A percentile compares a stretch with the other conserved stretches of the same genome.
Conservation (phyloP, 2,329 filamentous ascomycete genomes). For the Fusarium pseudoanthophilum region DNA sequence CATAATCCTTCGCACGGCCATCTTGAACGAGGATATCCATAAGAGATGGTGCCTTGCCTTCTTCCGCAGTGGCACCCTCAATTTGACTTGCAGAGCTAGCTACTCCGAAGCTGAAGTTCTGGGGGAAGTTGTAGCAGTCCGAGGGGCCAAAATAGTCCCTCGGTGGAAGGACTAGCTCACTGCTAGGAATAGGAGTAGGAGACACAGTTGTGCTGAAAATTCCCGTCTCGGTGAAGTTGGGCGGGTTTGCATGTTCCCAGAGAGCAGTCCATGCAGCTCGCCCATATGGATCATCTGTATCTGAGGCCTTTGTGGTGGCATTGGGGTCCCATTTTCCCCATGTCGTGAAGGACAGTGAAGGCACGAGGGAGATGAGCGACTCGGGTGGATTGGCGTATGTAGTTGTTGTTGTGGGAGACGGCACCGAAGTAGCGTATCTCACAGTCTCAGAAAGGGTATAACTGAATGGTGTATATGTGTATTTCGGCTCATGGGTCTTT, state of each 20-base stretch:
- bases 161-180: conserved; percentile 66
- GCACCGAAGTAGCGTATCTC: conserved; percentile 47
- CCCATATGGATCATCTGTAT: conserved; percentile 47
- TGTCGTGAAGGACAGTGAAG: conserved; percentile 47
- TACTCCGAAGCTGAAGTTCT: conserved; percentile 60
- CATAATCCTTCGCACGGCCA: conserved; percentile 46
- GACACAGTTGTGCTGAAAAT: conserved; percentile 60
- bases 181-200: conserved; percentile 64
- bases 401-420: conserved; percentile 45
- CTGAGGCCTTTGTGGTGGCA: conserved; percentile 42
- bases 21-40: conserved; percentile 53
- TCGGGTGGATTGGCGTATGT: conserved; percentile 47
- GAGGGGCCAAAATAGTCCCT: conserved; percentile 60
- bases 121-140: conserved; percentile 61
- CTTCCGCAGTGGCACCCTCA: conserved; percentile 57
- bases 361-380: conserved; percentile 40
- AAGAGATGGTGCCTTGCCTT: conserved; percentile 56
- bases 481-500: conserved; percentile 39
- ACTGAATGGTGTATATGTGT: conserved; percentile 45
- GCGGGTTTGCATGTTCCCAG: conserved; percentile 49
- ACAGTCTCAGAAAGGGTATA: conserved; percentile 49
- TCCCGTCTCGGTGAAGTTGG: conserved; percentile 48
- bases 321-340: conserved; percentile 51
- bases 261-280: conserved; percentile 48
- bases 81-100: conserved; percentile 59